Conservation (phyloP, 2,329 filamentous ascomycete species). For the Sclerotinia trifoliorum region DNA sequence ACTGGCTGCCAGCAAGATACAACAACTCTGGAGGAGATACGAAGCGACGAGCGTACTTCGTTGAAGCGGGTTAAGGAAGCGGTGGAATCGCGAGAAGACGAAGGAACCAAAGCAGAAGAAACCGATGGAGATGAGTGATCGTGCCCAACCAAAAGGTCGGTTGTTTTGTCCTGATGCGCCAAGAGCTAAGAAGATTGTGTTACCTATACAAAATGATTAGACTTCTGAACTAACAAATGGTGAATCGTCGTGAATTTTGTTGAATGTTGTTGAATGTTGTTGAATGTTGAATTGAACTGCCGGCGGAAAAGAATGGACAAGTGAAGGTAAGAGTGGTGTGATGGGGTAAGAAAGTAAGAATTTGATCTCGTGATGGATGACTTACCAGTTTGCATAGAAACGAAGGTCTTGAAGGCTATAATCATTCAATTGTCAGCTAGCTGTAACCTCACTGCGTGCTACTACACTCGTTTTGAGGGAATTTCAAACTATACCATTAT, state of each 20-base stretch:
- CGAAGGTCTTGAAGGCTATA: slow-evolving; percentile 23
- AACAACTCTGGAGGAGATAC: slow-evolving; percentile 52
- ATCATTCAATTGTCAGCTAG: slow-evolving; percentile 15
- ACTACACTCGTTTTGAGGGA: background rate
- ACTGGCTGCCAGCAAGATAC: slow-evolving; percentile 52
- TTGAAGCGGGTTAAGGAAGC: slow-evolving; percentile 50
- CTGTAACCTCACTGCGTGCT: background rate
- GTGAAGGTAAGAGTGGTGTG: background rate
- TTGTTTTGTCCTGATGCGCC: slow-evolving; percentile 59
- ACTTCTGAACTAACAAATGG: no score
- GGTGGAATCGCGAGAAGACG: slow-evolving; percentile 67
- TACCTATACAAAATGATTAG: slow-evolving; percentile 48
- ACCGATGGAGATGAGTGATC: slow-evolving; percentile 65
- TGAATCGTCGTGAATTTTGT: no score
- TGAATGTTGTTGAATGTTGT: no score
- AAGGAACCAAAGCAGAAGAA: slow-evolving; percentile 72
- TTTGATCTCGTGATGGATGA: slow-evolving; percentile 17
- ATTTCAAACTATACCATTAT: slow-evolving; percentile 18
- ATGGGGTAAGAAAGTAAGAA: background rate
- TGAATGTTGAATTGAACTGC: no score
- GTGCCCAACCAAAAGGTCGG: slow-evolving; percentile 60
- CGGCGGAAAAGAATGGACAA: background rate
- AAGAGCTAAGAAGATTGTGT: slow-evolving; percentile 76
- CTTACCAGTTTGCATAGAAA: slow-evolving; percentile 60
- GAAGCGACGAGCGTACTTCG: slow-evolving; percentile 64